Base-by-base conservation (phyloP, 345 rosid species). In the Camelina sativa region DNA sequence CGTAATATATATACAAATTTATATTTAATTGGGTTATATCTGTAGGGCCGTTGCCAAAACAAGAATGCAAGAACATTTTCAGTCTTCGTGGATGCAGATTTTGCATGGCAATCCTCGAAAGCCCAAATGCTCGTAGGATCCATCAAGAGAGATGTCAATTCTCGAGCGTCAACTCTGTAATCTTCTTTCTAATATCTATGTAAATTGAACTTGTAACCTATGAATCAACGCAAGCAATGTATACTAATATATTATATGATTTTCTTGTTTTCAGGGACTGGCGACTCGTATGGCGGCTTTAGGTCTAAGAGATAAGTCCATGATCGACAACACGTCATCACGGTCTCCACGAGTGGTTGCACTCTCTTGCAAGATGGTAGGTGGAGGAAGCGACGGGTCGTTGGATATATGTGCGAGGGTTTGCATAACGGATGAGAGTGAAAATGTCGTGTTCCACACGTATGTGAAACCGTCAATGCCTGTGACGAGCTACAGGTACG, bases 351-450 rank as follows among this genome's bases (percentile, higher is more conserved):
- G 82, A 67, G 85, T 84, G 8, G 96, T 91, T 50, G 87, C 96
- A 69, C 79, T 94, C 11, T 90, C 92, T 71, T 91, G 96, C 85
- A 91, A 94, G 79, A 90, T 89, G 93, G 92, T 91, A 61, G 97
- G 98, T 47, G 98, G 96, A 59, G 95, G 96, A 73, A 91, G 89
- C 62, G 98, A 90, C 60, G 96, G 98, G 52, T 86, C 96, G 9
- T 73, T 90, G 8, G 96, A 91, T 53, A 63, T 90, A 41, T 91
- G 96, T 50, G 97, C 89, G 1, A 85, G 91, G 79, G 90, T 91
- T 64, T 91, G 96, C 80, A 65, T 94, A 50, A 83, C 87, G 20
- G 97, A 94, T 61, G 95, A 94, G 60, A 75, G 65, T 32, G 97
- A 94, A 76, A 87, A 87, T 50, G 71, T 91, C 17, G 68, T 94